Evolutionary conservation across 176 grass and related monocot species (phyloP).

Genomic region (Triticum dicoccoides): DNA sequence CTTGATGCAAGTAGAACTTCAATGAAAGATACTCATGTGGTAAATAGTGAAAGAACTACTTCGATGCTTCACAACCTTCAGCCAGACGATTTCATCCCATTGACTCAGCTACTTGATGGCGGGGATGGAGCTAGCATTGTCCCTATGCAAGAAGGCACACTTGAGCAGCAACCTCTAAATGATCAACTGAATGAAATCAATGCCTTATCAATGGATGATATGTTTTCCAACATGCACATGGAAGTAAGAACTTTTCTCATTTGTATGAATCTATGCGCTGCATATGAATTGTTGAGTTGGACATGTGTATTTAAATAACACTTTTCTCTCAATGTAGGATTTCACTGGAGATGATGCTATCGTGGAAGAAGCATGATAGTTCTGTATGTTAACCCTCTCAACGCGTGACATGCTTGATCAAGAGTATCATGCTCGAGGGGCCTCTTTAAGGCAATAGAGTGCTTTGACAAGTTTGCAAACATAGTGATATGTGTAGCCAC

Average conservation of each 20-base stretch:
- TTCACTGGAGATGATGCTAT: not conserved
- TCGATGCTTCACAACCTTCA: not conserved
- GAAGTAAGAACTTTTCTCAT: slow-evolving; percentile 13
- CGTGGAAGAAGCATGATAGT: not conserved
- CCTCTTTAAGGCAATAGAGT: no score
- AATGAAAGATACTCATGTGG: not conserved
- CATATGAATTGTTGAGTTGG: not conserved
- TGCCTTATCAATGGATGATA: not conserved
- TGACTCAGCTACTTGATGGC: not conserved
- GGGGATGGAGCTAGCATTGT: not conserved
- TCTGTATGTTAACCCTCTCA: not conserved
- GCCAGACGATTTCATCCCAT: not conserved
- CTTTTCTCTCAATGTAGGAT: slow-evolving; percentile 14
- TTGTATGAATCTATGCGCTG: not conserved
- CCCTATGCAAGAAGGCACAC: not conserved
- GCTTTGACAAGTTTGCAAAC: no score
- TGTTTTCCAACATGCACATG: not conserved
- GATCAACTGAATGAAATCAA: not conserved
- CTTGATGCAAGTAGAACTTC: not conserved
- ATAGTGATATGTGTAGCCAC: no score
- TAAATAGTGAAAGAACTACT: slow-evolving; percentile 15
- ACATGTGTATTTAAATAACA: not conserved
- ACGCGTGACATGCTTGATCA: no score
- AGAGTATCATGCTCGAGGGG: no score
- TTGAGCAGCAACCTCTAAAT: not conserved